Conservation (phyloP, 2,329 filamentous ascomycete species). For the Clarireedia paspali region DNA sequence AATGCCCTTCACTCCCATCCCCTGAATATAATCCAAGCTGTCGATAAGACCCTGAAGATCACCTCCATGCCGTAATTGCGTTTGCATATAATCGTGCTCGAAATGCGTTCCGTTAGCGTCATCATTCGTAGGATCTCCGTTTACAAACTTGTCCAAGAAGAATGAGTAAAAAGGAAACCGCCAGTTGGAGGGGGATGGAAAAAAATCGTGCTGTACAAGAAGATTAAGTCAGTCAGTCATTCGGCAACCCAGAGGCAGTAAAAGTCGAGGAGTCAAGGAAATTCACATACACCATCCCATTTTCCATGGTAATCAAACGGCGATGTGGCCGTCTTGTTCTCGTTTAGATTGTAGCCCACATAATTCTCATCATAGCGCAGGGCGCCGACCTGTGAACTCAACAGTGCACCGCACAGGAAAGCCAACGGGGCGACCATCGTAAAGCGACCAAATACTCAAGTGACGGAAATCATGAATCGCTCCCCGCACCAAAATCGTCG, state of each 20-base stretch:
- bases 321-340: constrained; percentile 45
- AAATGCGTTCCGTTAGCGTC: constrained; percentile 52
- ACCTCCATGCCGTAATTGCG: constrained; percentile 56
- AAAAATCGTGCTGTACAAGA: constrained; percentile 37
- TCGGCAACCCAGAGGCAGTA: not conserved
- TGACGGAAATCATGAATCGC: constrained; percentile 8
- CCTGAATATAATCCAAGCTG: constrained; percentile 55
- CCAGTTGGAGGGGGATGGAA: constrained; percentile 52
- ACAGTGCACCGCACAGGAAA: constrained; percentile 4
- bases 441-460: constrained; percentile 7
- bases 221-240: not conserved
- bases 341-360: constrained; percentile 39
- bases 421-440: constrained; percentile 6
- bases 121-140: constrained; percentile 53
- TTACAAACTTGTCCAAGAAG: constrained; percentile 56
- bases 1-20: constrained; percentile 54
- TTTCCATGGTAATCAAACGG: constrained; percentile 51
- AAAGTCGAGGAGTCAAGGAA: not conserved
- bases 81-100: constrained; percentile 52
- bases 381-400: constrained; percentile 6
- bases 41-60: constrained; percentile 50
- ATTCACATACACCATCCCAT: constrained; percentile 33
- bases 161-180: constrained; percentile 59
- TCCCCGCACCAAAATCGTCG: not conserved
- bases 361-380: constrained; percentile 8